Evolutionary conservation across 2,329 filamentous ascomycete genomes (phyloP).

Genomic region (Cryphonectria radicalis): DNA sequence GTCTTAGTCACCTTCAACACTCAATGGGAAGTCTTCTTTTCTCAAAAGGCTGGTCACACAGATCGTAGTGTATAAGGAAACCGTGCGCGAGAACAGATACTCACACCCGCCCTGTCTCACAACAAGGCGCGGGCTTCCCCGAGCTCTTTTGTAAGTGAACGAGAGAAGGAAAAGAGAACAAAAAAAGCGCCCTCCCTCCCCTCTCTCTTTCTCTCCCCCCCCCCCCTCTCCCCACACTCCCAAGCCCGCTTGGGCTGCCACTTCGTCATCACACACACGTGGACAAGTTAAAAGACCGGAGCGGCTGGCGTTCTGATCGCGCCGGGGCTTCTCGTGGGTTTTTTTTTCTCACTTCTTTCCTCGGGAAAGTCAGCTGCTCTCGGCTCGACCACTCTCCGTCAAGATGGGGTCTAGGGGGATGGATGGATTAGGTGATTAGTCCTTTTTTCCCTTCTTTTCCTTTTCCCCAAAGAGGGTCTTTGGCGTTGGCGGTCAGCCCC

Average conservation of each 20-base stretch:
- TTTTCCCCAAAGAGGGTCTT: neutral
- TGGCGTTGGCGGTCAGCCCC: neutral
- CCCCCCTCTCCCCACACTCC: no score
- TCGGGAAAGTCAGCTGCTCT: neutral
- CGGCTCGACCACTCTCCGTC: neutral
- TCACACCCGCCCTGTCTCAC: neutral
- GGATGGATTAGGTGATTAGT: neutral
- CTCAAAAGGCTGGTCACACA: neutral
- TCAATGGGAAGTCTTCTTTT: neutral
- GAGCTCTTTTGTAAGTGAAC: neutral
- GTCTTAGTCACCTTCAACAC: neutral
- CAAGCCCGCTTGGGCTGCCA: neutral
- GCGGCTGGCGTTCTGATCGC: neutral
- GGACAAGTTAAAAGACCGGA: neutral
- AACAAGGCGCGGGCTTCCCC: conserved; percentile 1
- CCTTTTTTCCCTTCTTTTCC: no score
- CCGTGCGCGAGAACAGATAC: neutral
- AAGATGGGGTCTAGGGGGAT: neutral
- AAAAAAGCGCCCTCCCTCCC: neutral
- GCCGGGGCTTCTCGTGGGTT: neutral
- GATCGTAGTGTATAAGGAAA: neutral
- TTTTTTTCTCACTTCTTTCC: neutral
- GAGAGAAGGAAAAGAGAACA: neutral
- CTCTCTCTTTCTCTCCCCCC: no score
- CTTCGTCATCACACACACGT: neutral